These are phyloP conservation scores for Umbilicaria muhlenbergii DNA, from an alignment of 495 filamentous ascomycete genomes.

Conservation along the genomic window DNA sequence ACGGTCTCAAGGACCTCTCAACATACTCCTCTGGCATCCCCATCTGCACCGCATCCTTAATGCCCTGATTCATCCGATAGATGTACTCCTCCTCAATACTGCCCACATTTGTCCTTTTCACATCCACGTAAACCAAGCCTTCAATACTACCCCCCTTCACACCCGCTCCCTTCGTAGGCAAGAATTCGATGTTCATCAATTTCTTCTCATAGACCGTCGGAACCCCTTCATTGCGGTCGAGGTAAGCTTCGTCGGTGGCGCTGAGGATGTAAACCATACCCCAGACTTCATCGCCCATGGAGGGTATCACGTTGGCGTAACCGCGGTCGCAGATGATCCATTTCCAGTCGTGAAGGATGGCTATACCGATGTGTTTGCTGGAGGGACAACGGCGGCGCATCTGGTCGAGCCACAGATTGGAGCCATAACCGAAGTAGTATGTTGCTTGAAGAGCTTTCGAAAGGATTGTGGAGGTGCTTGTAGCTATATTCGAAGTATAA, in stretches of 20 bases:
- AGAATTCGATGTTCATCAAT: slow-evolving; percentile 21
- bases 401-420: slow-evolving; percentile 37
- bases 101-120: slow-evolving; percentile 21
- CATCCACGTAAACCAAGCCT: slow-evolving; percentile 46
- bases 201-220: slow-evolving; percentile 35
- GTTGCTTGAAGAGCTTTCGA: not conserved
- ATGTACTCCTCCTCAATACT: slow-evolving; percentile 47
- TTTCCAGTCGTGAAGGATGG: slow-evolving; percentile 23
- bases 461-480: slow-evolving; percentile 4
- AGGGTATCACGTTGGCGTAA: slow-evolving; percentile 38
- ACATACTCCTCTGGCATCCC: slow-evolving; percentile 44
- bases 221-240: slow-evolving; percentile 45
- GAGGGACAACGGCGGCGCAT: slow-evolving; percentile 38
- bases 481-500: slow-evolving; percentile 2
- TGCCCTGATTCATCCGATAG: slow-evolving; percentile 48
- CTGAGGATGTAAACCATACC: slow-evolving; percentile 37
- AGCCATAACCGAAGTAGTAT: slow-evolving; percentile 42
- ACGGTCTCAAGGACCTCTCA: slow-evolving; percentile 37
- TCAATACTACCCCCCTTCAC: slow-evolving; percentile 25
- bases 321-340: slow-evolving; percentile 42
- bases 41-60: slow-evolving; percentile 39
- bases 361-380: slow-evolving; percentile 28
- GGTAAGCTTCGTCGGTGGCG: slow-evolving; percentile 23
- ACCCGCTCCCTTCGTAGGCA: slow-evolving; percentile 23
- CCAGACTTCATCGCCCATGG: slow-evolving; percentile 18